These are phyloP conservation scores for Plasmodium chabaudi DNA, from an alignment of 169 alveolate species.

Conservation along the genomic window DNA sequence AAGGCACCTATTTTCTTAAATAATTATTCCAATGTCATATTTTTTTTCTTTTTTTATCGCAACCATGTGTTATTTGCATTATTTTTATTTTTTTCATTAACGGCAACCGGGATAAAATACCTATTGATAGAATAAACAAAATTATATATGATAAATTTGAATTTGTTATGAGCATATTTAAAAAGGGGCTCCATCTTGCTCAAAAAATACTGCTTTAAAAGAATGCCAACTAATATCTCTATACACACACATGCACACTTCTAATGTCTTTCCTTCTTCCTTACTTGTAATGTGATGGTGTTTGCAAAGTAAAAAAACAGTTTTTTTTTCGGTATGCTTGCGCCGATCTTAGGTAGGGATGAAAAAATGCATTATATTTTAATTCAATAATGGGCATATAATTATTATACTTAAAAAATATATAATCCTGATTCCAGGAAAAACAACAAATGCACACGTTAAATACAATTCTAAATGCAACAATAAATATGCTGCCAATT, in stretches of 20 bases:
- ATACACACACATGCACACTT: not conserved
- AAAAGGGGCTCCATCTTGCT: too few relatives aligned
- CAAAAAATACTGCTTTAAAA: not conserved
- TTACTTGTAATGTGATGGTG: slow-evolving; percentile 74
- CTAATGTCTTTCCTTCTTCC: not conserved
- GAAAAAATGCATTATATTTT: not conserved
- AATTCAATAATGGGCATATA: not conserved
- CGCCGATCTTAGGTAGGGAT: slow-evolving; percentile 46
- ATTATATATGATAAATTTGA: not conserved
- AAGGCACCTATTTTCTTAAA: too few relatives aligned
- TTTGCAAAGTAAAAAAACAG: slow-evolving; percentile 47
- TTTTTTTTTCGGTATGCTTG: slow-evolving; percentile 70
- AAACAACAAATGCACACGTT: too few relatives aligned
- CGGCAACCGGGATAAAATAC: slow-evolving; percentile 46
- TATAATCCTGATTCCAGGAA: not conserved
- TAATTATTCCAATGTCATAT: too few relatives aligned
- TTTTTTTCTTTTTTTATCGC: not conserved
- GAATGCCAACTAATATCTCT: not conserved
- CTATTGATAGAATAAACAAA: not conserved
- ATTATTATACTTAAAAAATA: not conserved
- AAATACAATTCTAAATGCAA: too few relatives aligned
- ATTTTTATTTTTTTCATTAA: slow-evolving; percentile 64
- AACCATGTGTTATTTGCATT: slow-evolving; percentile 27
- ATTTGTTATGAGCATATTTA: too few relatives aligned
- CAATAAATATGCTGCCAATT: too few relatives aligned